Conservation (phyloP, 176 grass and related monocot species). For the Themeda triandra region DNA sequence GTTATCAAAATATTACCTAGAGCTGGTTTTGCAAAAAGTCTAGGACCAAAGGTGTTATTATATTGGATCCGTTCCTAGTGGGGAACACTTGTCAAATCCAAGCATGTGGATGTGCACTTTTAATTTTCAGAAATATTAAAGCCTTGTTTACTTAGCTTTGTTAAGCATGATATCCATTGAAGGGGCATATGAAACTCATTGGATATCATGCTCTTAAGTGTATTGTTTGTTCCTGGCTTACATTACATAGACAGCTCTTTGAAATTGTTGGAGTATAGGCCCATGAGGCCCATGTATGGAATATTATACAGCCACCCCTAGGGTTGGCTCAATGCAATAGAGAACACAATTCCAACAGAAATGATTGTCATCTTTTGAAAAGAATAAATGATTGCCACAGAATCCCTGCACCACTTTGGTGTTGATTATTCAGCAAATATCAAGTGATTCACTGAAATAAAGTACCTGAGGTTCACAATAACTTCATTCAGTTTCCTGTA, state of each 20-base stretch:
- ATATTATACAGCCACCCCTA: too few species aligned
- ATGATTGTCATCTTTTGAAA: neutral
- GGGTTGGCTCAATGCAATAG: too few species aligned
- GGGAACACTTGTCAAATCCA: neutral
- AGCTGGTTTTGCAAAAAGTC: neutral
- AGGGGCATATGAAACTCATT: neutral
- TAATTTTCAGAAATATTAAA: neutral
- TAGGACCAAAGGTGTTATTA: neutral
- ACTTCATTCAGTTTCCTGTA: slow-evolving; percentile 15
- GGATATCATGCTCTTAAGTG: neutral
- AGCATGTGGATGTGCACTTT: neutral
- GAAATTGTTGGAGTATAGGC: too few species aligned
- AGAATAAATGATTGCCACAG: neutral
- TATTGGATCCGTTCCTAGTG: neutral
- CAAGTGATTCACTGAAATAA: neutral
- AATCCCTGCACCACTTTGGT: neutral
- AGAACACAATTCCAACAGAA: too few species aligned
- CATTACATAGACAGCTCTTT: neutral
- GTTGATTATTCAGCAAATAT: neutral
- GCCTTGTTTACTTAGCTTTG: neutral
- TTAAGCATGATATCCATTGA: neutral
- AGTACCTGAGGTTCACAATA: neutral
- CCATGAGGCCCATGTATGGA: too few species aligned
- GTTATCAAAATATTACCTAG: neutral
- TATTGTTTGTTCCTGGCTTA: neutral